Evolutionary conservation across 2,329 filamentous ascomycete species (phyloP).

Genomic region (Colletotrichum abscissum): DNA sequence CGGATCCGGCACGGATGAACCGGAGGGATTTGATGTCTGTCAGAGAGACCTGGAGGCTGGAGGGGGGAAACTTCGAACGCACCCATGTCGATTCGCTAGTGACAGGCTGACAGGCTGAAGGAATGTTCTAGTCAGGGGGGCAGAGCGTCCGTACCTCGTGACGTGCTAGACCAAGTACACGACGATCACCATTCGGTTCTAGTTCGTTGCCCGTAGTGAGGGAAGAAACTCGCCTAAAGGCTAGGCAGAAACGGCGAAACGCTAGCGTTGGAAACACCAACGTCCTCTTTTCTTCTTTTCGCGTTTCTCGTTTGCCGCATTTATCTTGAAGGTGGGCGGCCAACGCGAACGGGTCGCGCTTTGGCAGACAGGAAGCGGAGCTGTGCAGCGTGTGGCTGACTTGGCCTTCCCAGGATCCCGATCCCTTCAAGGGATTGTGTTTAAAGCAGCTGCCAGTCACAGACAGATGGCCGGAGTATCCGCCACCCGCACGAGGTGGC

Average conservation of each 20-base stretch:
- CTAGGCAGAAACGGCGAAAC: conserved; percentile 8
- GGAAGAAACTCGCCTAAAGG: not conserved
- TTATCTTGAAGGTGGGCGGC: not conserved
- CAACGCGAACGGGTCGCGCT: conserved; percentile 13
- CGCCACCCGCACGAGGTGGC: conserved; percentile 1
- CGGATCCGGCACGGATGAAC: conserved; percentile 17
- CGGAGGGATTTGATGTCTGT: not conserved
- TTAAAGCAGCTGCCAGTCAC: conserved; percentile 12
- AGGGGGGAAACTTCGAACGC: not conserved
- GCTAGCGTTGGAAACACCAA: conserved; percentile 1
- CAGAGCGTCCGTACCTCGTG: not conserved
- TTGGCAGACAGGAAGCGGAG: not conserved
- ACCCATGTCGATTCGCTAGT: conserved; percentile 1
- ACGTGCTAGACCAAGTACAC: not conserved
- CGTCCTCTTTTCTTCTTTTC: not conserved
- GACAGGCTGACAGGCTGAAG: not conserved
- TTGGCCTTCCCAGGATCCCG: no score
- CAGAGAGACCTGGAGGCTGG: no score
- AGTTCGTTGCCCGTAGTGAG: not conserved
- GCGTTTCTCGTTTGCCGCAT: not conserved
- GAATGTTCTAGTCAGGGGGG: conserved; percentile 15
- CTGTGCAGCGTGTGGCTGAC: not conserved
- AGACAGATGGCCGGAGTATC: conserved; percentile 7
- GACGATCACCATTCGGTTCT: conserved; percentile 11
- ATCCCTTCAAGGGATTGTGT: not conserved